These are phyloP conservation scores for Drechslerella stenobrocha DNA, from an alignment of 2,329 filamentous ascomycete genomes.

Conservation along the genomic window DNA sequence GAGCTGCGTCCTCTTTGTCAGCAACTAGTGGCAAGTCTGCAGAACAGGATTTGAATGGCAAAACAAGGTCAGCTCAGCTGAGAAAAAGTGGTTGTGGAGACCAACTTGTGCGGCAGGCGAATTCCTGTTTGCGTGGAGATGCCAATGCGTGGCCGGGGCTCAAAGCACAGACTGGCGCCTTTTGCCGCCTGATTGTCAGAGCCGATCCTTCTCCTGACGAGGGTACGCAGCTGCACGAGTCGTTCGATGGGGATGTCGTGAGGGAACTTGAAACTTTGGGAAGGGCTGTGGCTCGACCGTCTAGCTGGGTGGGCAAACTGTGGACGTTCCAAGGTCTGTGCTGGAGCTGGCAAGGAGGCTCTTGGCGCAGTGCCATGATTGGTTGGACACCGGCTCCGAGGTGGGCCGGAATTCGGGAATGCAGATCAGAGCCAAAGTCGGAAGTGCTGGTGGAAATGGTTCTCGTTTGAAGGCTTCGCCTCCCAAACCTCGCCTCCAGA, in stretches of 20 bases:
- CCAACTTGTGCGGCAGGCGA: slow-evolving; percentile 17
- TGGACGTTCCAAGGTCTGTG: slow-evolving; percentile 29
- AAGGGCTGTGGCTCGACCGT: no score
- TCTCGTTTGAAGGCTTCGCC: not conserved
- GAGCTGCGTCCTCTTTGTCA: not conserved
- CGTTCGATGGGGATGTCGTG: not conserved
- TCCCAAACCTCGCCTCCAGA: not conserved
- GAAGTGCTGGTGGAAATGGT: slow-evolving; percentile 1
- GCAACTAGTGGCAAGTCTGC: slow-evolving; percentile 27
- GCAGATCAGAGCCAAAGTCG: not conserved
- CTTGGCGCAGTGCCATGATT: slow-evolving; percentile 20
- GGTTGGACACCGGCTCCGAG: slow-evolving; percentile 21
- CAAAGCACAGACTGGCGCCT: slow-evolving; percentile 3
- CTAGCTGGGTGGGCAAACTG: no score
- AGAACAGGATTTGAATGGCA: slow-evolving; percentile 18
- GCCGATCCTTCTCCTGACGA: slow-evolving; percentile 12
- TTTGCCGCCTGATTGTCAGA: slow-evolving; percentile 13
- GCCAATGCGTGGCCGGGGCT: slow-evolving; percentile 7
- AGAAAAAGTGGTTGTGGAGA: not conserved
- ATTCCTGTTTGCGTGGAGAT: not conserved
- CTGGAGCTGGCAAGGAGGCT: slow-evolving; percentile 8
- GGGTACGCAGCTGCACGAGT: not conserved
- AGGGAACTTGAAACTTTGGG: not conserved
- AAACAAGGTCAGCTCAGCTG: slow-evolving; percentile 14
- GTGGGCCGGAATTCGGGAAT: not conserved